Conservation (phyloP, 1,139 yeast genomes). For the Geotrichum carabidarum region DNA sequence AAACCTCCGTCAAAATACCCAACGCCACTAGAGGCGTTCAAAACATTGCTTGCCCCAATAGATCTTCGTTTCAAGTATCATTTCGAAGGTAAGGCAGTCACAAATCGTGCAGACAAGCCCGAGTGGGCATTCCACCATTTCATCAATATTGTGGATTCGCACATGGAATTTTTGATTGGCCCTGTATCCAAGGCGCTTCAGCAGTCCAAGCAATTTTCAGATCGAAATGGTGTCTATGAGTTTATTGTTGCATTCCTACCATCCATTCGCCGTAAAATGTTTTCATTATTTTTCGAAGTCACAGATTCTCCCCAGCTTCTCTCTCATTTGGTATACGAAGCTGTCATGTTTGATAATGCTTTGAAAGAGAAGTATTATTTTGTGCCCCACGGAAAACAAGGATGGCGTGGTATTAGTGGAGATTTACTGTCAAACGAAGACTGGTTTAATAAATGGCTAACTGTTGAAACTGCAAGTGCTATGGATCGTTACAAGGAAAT, state of each 20-base stretch:
- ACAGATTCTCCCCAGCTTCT: conserved; percentile 48
- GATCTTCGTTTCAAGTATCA: conserved; percentile 65
- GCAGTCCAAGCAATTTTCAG: conserved; percentile 29
- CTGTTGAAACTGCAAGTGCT: conserved; percentile 49
- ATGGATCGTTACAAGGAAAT: conserved; percentile 51
- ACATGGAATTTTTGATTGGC: conserved; percentile 41
- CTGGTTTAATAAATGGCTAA: conserved; percentile 58
- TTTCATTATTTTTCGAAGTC: conserved; percentile 36
- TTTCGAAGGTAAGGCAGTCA: conserved; percentile 56
- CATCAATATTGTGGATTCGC: conserved; percentile 47
- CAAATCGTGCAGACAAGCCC: conserved; percentile 69
- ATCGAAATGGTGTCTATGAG: conserved; percentile 42
- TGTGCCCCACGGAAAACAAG: conserved; percentile 44
- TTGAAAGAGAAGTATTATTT: conserved; percentile 52
- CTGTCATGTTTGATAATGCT: conserved; percentile 55
- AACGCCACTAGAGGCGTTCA: conserved; percentile 54
- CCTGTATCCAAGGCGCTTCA: conserved; percentile 35
- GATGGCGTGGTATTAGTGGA: conserved; percentile 59
- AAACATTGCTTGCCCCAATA: conserved; percentile 53
- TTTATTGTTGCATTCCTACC: conserved; percentile 52
- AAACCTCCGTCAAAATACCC: conserved; percentile 31
- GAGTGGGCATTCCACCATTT: conserved; percentile 69
- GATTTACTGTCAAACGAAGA: conserved; percentile 45
- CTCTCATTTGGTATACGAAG: conserved; percentile 58
- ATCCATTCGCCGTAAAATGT: conserved; percentile 49